Conservation (phyloP, 768 basidiomycete species). For the Rhizopogon roseolus region DNA sequence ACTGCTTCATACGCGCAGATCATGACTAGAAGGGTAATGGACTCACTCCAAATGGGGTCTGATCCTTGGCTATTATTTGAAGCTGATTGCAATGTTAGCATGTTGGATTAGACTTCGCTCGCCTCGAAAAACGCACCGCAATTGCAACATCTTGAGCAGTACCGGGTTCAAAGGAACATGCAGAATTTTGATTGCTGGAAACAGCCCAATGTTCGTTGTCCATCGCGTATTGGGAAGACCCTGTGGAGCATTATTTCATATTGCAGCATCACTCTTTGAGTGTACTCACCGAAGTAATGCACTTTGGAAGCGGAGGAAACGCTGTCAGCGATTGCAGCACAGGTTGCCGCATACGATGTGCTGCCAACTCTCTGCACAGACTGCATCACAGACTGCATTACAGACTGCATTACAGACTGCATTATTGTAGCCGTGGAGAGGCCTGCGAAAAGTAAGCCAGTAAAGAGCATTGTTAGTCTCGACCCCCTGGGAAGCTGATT, state of each 20-base stretch:
- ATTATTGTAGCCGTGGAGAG: background rate
- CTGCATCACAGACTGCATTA: too few relatives aligned
- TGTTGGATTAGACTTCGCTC: background rate
- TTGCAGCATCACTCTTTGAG: background rate
- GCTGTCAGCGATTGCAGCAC: conserved; percentile 30
- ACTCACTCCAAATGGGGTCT: conserved; percentile 51
- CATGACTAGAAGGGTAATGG: background rate
- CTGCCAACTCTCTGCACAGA: background rate
- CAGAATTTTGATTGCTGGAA: conserved; percentile 40
- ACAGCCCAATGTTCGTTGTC: conserved; percentile 47
- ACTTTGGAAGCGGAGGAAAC: conserved; percentile 44
- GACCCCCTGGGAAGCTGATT: too few relatives aligned
- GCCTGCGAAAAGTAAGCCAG: background rate
- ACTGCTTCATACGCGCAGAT: background rate
- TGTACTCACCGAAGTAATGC: conserved; percentile 34
- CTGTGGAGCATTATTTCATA: background rate
- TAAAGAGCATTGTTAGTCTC: too few relatives aligned
- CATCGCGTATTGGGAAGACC: conserved; percentile 25
- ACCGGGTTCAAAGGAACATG: conserved; percentile 57
- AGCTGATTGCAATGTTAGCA: conserved; percentile 31
- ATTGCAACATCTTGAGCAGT: conserved; percentile 46
- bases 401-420: too few relatives aligned
- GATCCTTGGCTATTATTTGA: conserved; percentile 36
- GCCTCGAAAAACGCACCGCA: conserved; percentile 33
- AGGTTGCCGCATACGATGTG: conserved; percentile 7